A percentile compares a stretch with the other conserved stretches of the same genome.
phyloP scores from a whole-genome alignment of 2,329 filamentous ascomycete genomes.

The Ophiosphaerella herpotricha region DNA sequence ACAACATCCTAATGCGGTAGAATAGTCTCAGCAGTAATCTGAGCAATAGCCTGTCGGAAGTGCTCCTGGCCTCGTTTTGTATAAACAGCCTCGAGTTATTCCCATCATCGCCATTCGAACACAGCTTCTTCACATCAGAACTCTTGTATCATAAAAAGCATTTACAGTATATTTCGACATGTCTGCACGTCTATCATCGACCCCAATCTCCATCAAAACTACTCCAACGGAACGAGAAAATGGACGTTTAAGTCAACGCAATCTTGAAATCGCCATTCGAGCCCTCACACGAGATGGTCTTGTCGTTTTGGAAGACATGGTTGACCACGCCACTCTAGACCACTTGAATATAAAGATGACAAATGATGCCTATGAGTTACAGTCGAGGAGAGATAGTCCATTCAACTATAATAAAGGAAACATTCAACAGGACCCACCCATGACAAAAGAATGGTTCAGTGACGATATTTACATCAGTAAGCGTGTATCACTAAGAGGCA shows the following conservation, averaged over 20 bases:
- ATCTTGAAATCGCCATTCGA: conserved; percentile 55
- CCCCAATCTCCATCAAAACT: conserved; percentile 44
- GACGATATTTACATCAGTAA: conserved; percentile 59
- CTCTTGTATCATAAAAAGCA: too few species aligned
- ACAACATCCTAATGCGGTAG: too few species aligned
- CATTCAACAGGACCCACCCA: conserved; percentile 64
- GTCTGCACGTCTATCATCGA: conserved; percentile 23
- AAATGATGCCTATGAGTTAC: conserved; percentile 59
- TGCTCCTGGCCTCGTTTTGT: too few species aligned
- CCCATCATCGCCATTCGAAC: too few species aligned
- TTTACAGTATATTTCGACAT: conserved; percentile 9
- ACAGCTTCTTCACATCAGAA: too few species aligned
- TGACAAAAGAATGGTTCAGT: conserved; percentile 48
- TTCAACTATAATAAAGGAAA: conserved; percentile 69
- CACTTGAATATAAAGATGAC: conserved; percentile 64
- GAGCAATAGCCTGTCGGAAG: too few species aligned
- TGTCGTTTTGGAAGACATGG: conserved; percentile 39
- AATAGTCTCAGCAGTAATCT: too few species aligned
- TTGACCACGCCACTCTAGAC: conserved; percentile 57
- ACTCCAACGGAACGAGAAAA: conserved; percentile 50
- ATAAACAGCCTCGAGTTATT: too few species aligned
- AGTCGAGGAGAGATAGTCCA: conserved; percentile 57
- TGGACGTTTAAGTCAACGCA: conserved; percentile 49
- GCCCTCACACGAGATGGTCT: conserved; percentile 39
- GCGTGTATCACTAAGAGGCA: conserved; percentile 7